Conservation (phyloP, 179 eudicot species). For the Carnegiea gigantea region DNA sequence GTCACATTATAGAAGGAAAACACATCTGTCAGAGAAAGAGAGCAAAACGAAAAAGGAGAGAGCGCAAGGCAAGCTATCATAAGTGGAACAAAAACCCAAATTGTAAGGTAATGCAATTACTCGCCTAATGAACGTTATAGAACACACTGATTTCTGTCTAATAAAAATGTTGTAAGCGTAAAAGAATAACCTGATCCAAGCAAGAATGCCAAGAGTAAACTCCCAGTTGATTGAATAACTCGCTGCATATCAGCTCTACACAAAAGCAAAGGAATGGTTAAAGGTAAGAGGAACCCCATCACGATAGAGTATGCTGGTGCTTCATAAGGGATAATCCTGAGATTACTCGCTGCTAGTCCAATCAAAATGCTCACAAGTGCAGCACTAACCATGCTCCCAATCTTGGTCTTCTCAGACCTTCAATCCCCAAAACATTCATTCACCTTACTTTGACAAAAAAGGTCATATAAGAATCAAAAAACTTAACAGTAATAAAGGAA, state of each 20-base stretch:
- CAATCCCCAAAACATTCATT: constrained; percentile 32
- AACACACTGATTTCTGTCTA: neutral
- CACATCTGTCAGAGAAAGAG: too few species aligned
- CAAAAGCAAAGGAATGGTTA: constrained; percentile 69
- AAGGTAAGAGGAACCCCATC: constrained; percentile 54
- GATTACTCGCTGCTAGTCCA: constrained; percentile 72
- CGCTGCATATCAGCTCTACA: constrained; percentile 65
- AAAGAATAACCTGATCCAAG: constrained; percentile 63
- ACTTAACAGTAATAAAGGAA: too few species aligned
- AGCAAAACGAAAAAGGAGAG: too few species aligned
- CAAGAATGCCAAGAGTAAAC: constrained; percentile 61
- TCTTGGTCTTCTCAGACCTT: constrained; percentile 82
- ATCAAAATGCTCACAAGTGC: constrained; percentile 77
- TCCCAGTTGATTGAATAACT: constrained; percentile 55
- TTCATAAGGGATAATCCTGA: constrained; percentile 68
- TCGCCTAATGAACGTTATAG: too few species aligned
- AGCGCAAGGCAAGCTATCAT: too few species aligned
- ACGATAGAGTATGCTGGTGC: constrained; percentile 65
- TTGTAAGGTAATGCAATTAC: too few species aligned
- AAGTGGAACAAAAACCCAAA: too few species aligned
- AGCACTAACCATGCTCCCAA: constrained; percentile 77
- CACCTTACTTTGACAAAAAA: constrained; percentile 16
- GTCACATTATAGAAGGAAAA: too few species aligned
- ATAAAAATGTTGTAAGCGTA: neutral
- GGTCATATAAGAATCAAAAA: too few species aligned